Base-by-base conservation (phyloP, 2,329 filamentous ascomycete species). In the Pezicula neosporulosa region DNA sequence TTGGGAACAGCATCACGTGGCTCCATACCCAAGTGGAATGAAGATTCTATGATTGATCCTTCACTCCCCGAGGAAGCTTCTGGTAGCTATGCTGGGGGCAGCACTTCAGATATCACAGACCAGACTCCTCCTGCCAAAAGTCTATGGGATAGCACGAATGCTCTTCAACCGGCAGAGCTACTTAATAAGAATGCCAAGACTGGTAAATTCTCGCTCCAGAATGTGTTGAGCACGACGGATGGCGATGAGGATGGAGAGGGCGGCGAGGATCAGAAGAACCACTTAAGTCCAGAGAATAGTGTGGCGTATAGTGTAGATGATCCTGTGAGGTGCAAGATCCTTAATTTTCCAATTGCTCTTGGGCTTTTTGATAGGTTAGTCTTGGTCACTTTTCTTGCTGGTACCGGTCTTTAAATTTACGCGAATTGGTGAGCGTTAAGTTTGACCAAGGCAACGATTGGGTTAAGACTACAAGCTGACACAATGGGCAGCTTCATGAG, bases 181-280 rank as follows among this genome's bases (percentile, higher is more conserved):
- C 58, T 71, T 4, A 69, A 66, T 36, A 63, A 61, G 35, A 64
- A 67, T 50, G 68, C 68, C 6, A 66, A 65, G 12, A 58, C 56
- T 6, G 67, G 65, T 1, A 64, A 62, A 13, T 70, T 71, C 52
- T 70, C 66, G 2, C 56, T 71, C 2, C 59, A 66, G 37, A 66
- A 61, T 33, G 64, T 70, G 9, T 55, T 69, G 10, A 65, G 57
- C 18, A 44, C 57, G 10, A 46, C 56, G 8, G 42, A 53, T 35
- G 50, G 19, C 6, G 24, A 33, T 3, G 30, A 21, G 6, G 42
- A 44, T n/a, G 12, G n/a, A 6, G 42, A 28, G 7, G 42, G 27
- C 8, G 21, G 13, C 19, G 42, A 30, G 21, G 42, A 44, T 44
- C 19, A 16, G 42, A 27, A 24, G 12, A n/a, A 8, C 13, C 19